Percentiles rank a stretch among this genome's conserved stretches.
phyloP scores from a whole-genome alignment of 371 early-diverging fungal species.

The Syncephalastrum monosporum region DNA sequence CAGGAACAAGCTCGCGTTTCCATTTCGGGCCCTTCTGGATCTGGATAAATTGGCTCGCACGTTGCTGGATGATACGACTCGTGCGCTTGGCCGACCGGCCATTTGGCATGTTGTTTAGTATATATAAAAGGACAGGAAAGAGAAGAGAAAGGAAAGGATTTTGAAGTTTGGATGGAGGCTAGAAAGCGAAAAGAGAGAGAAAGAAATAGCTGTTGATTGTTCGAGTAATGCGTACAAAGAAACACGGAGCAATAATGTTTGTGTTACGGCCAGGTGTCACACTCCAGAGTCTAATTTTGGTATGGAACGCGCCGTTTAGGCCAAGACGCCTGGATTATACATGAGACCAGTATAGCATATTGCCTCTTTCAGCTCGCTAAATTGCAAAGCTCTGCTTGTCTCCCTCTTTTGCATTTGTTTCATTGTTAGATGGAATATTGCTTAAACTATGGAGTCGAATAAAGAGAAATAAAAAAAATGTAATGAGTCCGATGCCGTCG shows the following conservation, averaged over 20 bases:
- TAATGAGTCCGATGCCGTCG: too few relatives aligned
- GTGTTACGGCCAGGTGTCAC: too few relatives aligned
- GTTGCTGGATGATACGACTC: constrained; percentile 12
- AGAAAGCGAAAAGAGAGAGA: constrained; percentile 7
- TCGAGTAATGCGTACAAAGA: neutral
- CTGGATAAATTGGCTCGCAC: constrained; percentile 9
- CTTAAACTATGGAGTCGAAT: too few relatives aligned
- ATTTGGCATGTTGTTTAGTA: constrained; percentile 10
- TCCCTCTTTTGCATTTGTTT: too few relatives aligned
- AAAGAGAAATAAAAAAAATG: too few relatives aligned
- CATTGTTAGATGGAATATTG: too few relatives aligned
- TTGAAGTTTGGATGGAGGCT: neutral
- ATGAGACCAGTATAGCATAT: too few relatives aligned
- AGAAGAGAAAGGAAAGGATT: neutral
- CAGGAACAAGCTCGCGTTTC: constrained; percentile 79
- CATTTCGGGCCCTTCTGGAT: constrained; percentile 54
- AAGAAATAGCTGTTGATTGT: neutral
- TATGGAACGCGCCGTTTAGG: too few relatives aligned
- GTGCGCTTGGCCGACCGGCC: constrained; percentile 10
- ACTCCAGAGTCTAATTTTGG: too few relatives aligned
- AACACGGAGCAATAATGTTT: constrained; percentile 2
- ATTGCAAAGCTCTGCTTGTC: too few relatives aligned
- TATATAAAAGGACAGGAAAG: constrained; percentile 1
- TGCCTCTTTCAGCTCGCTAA: too few relatives aligned
- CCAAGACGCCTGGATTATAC: too few relatives aligned